Conservation (phyloP, 768 basidiomycete genomes). For the Podaxis sp. region DNA sequence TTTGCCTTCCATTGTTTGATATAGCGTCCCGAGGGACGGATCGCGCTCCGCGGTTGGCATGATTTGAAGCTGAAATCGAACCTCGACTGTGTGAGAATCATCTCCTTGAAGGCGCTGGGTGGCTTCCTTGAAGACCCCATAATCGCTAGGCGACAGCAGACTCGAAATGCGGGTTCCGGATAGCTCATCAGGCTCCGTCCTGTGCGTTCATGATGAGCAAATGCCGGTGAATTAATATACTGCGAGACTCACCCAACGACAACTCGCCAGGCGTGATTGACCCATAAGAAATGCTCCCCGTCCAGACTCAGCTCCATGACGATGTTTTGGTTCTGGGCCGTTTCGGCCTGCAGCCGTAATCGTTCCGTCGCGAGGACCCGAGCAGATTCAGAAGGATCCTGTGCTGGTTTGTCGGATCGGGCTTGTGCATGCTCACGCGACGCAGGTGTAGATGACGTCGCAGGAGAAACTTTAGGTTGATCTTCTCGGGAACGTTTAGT, state of each 20-base stretch:
- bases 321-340: constrained; percentile 93
- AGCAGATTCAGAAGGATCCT: constrained; percentile 67
- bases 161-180: constrained; percentile 79
- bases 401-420: constrained; percentile 46
- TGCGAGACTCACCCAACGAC: constrained; percentile 74
- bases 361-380: constrained; percentile 88
- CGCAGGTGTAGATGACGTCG: constrained; percentile 33
- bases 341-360: constrained; percentile 86
- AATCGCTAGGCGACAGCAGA: constrained; percentile 77
- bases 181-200: constrained; percentile 80
- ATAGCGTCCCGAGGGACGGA: constrained; percentile 51
- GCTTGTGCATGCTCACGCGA: constrained; percentile 35
- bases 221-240: background rate
- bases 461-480: constrained; percentile 40
- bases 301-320: constrained; percentile 94
- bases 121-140: constrained; percentile 82
- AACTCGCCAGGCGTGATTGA: constrained; percentile 93
- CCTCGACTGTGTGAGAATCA: constrained; percentile 92
- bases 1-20: constrained; percentile 93
- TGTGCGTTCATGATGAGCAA: constrained; percentile 28
- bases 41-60: constrained; percentile 62
- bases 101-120: constrained; percentile 84
- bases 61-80: constrained; percentile 83
- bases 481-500: constrained; percentile 59
- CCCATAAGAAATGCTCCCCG: constrained; percentile 93